Percentiles rank a stretch among this genome's conserved stretches.
phyloP scores from a whole-genome alignment of 768 basidiomycete genomes.

The Naganishia kalamii region DNA sequence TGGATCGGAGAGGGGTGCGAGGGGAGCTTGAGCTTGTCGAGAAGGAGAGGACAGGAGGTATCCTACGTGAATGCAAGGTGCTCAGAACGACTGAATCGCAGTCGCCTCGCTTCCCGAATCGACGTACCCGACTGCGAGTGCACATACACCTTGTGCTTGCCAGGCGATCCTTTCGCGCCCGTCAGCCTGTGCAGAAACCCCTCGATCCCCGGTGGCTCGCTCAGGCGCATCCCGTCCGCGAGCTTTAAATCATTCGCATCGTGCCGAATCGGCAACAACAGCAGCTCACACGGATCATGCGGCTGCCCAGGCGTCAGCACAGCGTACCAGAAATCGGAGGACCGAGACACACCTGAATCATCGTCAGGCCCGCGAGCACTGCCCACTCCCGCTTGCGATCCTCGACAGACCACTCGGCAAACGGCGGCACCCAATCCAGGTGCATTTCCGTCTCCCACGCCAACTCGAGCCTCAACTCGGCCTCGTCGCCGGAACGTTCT shows the following conservation, averaged over 20 bases:
- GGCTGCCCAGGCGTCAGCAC: too few species aligned
- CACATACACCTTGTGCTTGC: conserved; percentile 33
- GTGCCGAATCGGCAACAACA: conserved; percentile 71
- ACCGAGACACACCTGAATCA: conserved; percentile 57
- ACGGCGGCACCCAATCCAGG: conserved; percentile 80
- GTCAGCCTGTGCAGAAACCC: conserved; percentile 63
- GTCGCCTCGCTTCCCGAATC: background rate
- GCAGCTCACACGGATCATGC: conserved; percentile 48
- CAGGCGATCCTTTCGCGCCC: conserved; percentile 20
- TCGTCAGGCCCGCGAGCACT: conserved; percentile 67
- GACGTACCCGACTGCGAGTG: conserved; percentile 38
- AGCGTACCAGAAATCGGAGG: too few species aligned
- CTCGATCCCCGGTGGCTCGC: conserved; percentile 76
- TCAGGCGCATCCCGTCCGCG: conserved; percentile 53
- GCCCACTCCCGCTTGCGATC: conserved; percentile 63
- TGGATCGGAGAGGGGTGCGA: conserved; percentile 29
- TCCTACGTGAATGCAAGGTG: conserved; percentile 21
- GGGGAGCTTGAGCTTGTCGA: conserved; percentile 32
- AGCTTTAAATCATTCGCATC: conserved; percentile 51
- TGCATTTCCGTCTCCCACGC: conserved; percentile 70
- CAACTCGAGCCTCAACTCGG: conserved; percentile 55
- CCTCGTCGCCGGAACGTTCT: conserved; percentile 53
- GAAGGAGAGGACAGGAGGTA: conserved; percentile 33
- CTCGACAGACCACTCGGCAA: conserved; percentile 55
- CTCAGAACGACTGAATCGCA: background rate